Base-by-base conservation (phyloP, 495 filamentous ascomycete species). In the Penicillium flavigenum region DNA sequence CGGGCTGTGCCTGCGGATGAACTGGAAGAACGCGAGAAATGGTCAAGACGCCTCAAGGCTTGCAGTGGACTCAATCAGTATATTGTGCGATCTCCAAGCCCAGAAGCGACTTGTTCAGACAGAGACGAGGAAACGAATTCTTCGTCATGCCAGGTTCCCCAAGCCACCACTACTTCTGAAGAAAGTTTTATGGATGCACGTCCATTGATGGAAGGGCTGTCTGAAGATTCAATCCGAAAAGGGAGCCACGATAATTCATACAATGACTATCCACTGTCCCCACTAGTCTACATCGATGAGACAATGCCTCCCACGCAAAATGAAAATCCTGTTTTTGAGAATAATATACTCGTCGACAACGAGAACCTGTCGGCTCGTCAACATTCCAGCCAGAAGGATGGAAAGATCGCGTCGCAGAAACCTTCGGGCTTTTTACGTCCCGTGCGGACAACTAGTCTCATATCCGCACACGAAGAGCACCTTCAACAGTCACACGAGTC, bases 41-140 rank as follows among this genome's bases (percentile, higher is more conserved):
- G 86, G 84, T 66, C 77, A 27, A 74, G 78, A 12, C 80, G 77
- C 7, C 62, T 89, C 11, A 79, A 83, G 51, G 59, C 63, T 39
- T 72, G 79, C 1, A 80, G 80, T 48, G 68, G 59, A 8, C 62
- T 59, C 2, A 47, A 61, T 16, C 57, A 73, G 2, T 75, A 74
- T 41, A 59, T 68, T 24, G 47, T 54, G 11, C 52, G 60, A 48
- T 76, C 74, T 4, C 58, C 62, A 14, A 70, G 63, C 52, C 47
- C 60, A 12, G 45, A 56, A 12, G 64, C 64, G n/a, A 65, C 58
- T 16, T 56, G 43, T 31, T 61, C 59, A 22, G 63, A 56, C 12
- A 57, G 63, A 11, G 53, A 52, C 4, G 34, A 58, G n/a, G 43
- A 58, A 19, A 54, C 22, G 0, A 9, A 47, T 36, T 47, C 58